Evolutionary conservation across 345 rosid species (phyloP).

Genomic region (Gossypium stocksii): DNA sequence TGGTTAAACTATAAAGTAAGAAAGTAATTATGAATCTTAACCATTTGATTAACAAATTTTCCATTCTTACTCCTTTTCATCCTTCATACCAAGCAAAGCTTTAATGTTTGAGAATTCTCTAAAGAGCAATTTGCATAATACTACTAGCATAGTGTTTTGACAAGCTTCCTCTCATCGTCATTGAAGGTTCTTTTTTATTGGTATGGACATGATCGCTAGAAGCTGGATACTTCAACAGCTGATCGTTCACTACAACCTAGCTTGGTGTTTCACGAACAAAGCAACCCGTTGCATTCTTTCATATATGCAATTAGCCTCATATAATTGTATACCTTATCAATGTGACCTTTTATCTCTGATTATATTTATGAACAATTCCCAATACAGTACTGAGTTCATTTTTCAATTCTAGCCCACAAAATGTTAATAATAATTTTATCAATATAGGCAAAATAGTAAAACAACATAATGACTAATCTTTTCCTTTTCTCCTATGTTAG

Average conservation of each 20-base stretch:
- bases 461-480: neutral
- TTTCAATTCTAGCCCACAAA: neutral
- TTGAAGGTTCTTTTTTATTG: neutral
- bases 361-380: neutral
- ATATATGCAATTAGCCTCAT: neutral
- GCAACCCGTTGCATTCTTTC: neutral
- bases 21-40: neutral
- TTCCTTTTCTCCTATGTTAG: neutral
- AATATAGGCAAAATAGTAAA: neutral
- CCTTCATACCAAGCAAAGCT: neutral
- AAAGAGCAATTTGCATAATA: neutral
- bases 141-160: neutral
- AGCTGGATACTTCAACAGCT: neutral
- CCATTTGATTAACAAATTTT: neutral
- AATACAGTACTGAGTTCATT: neutral
- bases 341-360: neutral
- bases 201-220: neutral
- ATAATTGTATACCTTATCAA: neutral
- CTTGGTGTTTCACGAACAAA: neutral
- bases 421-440: neutral
- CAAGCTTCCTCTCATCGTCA: neutral
- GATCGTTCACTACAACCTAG: too few species aligned
- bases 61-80: neutral
- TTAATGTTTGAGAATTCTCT: neutral
- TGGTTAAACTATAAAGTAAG: neutral